phyloP scores from a whole-genome alignment of 2,329 filamentous ascomycete genomes.

The Leptographium galeiforme region DNA sequence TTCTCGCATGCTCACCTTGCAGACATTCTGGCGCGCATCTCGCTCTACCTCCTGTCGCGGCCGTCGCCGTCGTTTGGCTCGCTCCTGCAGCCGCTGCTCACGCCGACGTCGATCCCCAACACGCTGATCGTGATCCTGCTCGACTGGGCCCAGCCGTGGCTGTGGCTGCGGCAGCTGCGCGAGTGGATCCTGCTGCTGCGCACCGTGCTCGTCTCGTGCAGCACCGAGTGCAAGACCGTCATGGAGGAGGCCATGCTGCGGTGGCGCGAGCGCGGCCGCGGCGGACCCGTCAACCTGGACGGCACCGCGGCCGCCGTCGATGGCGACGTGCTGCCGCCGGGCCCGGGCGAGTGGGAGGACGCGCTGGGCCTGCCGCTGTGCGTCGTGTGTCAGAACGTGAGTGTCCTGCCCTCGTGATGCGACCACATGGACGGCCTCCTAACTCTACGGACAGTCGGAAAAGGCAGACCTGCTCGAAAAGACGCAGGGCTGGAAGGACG shows the following conservation, averaged over 20 bases:
- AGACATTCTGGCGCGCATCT: conserved; percentile 85
- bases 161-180: conserved; percentile 78
- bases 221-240: conserved; percentile 61
- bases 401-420: conserved; percentile 18
- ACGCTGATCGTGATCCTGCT: conserved; percentile 84
- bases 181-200: conserved; percentile 81
- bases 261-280: conserved; percentile 65
- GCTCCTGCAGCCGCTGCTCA: conserved; percentile 73
- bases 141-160: conserved; percentile 89
- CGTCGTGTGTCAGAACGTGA: conserved; percentile 89
- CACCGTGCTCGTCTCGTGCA: conserved; percentile 60
- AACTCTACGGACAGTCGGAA: conserved; percentile 44
- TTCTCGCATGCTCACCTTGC: not conserved
- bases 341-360: conserved; percentile 88
- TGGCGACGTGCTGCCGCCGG: conserved; percentile 60
- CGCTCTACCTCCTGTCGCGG: conserved; percentile 76
- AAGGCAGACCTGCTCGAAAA: conserved; percentile 85
- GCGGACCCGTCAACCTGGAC: conserved; percentile 49
- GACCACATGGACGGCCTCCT: too few relatives aligned
- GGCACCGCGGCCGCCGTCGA: conserved; percentile 43
- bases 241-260: conserved; percentile 76
- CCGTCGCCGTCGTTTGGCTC: conserved; percentile 72
- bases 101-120: conserved; percentile 69
- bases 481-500: conserved; percentile 86
- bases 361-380: conserved; percentile 75